phyloP scores from a whole-genome alignment of 768 basidiomycete species.

The Lentinula guzmanii region DNA sequence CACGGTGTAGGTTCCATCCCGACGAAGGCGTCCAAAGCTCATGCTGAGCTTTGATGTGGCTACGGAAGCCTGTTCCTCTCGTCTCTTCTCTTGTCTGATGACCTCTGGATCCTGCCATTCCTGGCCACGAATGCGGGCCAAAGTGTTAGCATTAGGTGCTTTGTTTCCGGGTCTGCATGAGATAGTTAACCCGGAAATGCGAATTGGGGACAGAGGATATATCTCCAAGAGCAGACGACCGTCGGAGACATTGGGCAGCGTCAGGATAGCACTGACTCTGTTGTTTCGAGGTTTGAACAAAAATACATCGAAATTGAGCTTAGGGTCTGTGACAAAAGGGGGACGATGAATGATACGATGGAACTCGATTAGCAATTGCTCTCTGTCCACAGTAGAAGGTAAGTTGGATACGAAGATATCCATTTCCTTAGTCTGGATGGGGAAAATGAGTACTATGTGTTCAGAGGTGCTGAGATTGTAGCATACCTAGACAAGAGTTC shows the following conservation, averaged over 20 bases:
- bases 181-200: background rate
- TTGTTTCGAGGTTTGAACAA: background rate
- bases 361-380: background rate
- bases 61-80: background rate
- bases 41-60: background rate
- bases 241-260: background rate
- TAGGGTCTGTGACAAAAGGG: background rate
- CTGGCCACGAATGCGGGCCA: background rate
- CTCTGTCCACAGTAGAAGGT: background rate
- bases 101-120: background rate
- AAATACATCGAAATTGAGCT: background rate
- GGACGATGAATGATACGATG: slow-evolving; percentile 3
- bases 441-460: background rate
- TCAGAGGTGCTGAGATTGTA: background rate
- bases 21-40: slow-evolving; percentile 1
- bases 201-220: background rate
- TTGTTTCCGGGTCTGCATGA: background rate
- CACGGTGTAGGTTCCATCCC: background rate
- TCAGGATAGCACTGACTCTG: background rate
- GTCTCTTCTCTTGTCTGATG: background rate
- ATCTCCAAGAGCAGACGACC: background rate
- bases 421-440: background rate
- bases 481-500: background rate
- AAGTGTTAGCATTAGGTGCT: background rate
- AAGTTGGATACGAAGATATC: background rate